Percentiles rank a stretch among this genome's conserved stretches.
These are phyloP conservation scores for Castanea crenata DNA, from an alignment of 306 rosid species.

Conservation along the genomic window DNA sequence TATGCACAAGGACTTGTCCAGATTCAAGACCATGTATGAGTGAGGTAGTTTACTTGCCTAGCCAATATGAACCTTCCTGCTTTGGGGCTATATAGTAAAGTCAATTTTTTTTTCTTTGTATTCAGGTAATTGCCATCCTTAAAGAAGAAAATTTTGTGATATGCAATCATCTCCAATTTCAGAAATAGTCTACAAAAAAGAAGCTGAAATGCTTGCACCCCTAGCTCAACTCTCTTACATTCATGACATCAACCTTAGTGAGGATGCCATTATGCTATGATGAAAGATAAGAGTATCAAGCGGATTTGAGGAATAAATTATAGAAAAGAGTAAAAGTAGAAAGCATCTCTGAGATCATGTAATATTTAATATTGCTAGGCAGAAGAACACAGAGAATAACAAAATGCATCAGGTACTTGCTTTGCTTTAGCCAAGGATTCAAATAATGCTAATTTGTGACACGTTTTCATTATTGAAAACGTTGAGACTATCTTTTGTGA, in stretches of 20 bases:
- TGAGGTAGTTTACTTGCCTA: constrained; percentile 14
- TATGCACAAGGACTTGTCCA: constrained; percentile 16
- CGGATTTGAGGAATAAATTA: not conserved
- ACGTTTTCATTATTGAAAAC: too few relatives aligned
- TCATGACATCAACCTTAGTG: not conserved
- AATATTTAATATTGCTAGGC: too few relatives aligned
- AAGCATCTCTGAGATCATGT: not conserved
- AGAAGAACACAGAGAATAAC: too few relatives aligned
- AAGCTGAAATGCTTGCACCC: not conserved
- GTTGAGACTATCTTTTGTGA: too few relatives aligned
- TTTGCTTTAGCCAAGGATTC: too few relatives aligned
- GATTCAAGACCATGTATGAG: constrained; percentile 18
- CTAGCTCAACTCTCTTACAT: not conserved
- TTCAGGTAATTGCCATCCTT: constrained; percentile 22
- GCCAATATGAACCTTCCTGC: not conserved
- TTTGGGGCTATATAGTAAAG: not conserved
- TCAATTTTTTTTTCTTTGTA: not conserved
- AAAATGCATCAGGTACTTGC: too few relatives aligned
- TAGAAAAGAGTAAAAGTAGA: not conserved
- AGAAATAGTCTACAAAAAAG: not conserved
- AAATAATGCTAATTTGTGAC: too few relatives aligned
- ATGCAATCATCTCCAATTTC: constrained; percentile 18
- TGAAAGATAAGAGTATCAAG: not conserved
- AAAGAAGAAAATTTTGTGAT: constrained; percentile 7
- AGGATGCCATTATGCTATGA: not conserved